Percentiles rank a stretch among this genome's conserved stretches.
Conservation (phyloP, 257 asterid species). For the Catharanthus roseus region DNA sequence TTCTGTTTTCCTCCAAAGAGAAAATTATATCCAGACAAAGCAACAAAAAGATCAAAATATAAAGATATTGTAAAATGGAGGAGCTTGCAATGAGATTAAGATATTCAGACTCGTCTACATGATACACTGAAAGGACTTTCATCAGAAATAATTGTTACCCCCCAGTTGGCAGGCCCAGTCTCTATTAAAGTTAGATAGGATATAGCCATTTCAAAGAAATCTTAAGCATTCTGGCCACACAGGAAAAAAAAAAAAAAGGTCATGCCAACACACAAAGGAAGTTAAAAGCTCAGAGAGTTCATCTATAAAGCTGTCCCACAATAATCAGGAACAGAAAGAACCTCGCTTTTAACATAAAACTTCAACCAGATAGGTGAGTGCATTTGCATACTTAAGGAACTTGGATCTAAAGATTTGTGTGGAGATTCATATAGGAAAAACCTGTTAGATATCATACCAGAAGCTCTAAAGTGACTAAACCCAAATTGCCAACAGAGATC, state of each 20-base stretch:
- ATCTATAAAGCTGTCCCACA: neutral
- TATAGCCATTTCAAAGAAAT: neutral
- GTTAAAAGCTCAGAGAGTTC: slow-evolving; percentile 3
- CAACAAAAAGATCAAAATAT: neutral
- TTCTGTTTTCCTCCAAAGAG: neutral
- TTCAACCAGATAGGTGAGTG: neutral
- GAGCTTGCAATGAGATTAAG: neutral
- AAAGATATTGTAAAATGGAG: neutral
- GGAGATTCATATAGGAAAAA: neutral
- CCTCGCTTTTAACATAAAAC: slow-evolving; percentile 1
- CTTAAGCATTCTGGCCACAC: neutral
- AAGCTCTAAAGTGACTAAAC: neutral
- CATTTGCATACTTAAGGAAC: neutral
- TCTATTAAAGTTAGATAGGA: neutral
- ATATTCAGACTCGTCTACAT: neutral
- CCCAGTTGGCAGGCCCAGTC: neutral
- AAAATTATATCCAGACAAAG: neutral
- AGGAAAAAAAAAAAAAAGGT: neutral
- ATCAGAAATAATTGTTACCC: neutral
- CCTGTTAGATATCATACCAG: neutral
- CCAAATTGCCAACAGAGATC: neutral
- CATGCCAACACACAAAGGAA: too few species aligned
- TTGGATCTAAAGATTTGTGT: neutral
- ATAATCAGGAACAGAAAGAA: neutral
- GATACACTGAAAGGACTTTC: too few species aligned